Conservation (phyloP, 2,329 filamentous ascomycete genomes). For the Pyrenophora tritici-repentis region DNA sequence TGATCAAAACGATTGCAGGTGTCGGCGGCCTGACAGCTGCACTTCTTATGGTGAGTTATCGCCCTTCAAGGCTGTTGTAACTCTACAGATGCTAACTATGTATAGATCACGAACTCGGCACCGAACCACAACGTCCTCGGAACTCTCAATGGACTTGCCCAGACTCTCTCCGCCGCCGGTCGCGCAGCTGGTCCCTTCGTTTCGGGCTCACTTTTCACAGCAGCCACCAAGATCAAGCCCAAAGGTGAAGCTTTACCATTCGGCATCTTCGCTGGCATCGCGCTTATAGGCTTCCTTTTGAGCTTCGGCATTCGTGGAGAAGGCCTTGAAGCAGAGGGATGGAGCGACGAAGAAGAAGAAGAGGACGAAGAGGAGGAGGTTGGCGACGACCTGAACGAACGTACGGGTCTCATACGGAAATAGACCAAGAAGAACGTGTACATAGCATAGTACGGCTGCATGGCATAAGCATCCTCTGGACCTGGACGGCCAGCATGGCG, state of each 20-base stretch:
- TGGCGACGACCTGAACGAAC: slow-evolving; percentile 31
- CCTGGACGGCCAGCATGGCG: slow-evolving; percentile 19
- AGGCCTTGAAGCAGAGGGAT: slow-evolving; percentile 63
- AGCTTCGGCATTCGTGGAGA: slow-evolving; percentile 76
- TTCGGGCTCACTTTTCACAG: slow-evolving; percentile 82
- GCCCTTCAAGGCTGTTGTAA: background rate
- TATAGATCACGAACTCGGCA: slow-evolving; percentile 88
- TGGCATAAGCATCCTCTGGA: background rate
- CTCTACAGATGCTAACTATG: background rate
- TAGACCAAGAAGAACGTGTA: slow-evolving; percentile 6
- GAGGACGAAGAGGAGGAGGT: slow-evolving; percentile 35
- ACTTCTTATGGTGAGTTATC: slow-evolving; percentile 73
- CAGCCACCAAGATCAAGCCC: slow-evolving; percentile 72
- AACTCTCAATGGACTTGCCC: slow-evolving; percentile 88
- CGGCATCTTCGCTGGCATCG: slow-evolving; percentile 82
- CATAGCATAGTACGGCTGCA: slow-evolving; percentile 10
- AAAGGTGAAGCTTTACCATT: slow-evolving; percentile 87
- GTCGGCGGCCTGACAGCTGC: slow-evolving; percentile 90
- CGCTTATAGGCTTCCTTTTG: slow-evolving; percentile 77
- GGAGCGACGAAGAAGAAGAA: slow-evolving; percentile 48
- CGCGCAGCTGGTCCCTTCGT: slow-evolving; percentile 87
- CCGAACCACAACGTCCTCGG: slow-evolving; percentile 85
- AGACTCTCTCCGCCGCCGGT: slow-evolving; percentile 89
- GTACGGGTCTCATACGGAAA: slow-evolving; percentile 38
- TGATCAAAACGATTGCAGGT: slow-evolving; percentile 87